Evolutionary conservation across 2,329 filamentous ascomycete species (phyloP).

Genomic region (Aspergillus tamarii): DNA sequence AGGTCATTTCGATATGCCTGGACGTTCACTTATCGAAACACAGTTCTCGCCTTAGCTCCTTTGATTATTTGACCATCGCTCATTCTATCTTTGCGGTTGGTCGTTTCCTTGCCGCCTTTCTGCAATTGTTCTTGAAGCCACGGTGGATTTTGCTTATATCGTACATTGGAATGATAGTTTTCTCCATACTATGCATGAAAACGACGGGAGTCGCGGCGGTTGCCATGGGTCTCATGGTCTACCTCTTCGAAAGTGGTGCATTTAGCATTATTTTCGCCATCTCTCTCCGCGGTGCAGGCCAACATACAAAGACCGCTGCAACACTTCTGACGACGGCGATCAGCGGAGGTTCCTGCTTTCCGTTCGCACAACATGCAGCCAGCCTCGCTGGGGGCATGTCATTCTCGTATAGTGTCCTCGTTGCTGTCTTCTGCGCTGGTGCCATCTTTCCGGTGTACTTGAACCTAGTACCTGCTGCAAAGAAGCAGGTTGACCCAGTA

Average conservation of each 20-base stretch:
- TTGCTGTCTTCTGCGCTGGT: constrained; percentile 56
- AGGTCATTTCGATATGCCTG: constrained; percentile 11
- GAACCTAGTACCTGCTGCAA: constrained; percentile 51
- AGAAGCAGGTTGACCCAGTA: constrained; percentile 56
- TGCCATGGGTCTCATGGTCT: constrained; percentile 55
- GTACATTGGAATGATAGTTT: constrained; percentile 57
- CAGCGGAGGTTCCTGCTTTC: constrained; percentile 57
- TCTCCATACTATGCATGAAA: constrained; percentile 56
- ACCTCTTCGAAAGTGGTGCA: constrained; percentile 63
- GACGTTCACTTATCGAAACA: neutral
- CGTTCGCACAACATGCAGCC: constrained; percentile 57
- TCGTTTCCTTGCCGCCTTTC: constrained; percentile 59
- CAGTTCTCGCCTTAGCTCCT: constrained; percentile 31
- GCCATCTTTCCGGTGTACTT: constrained; percentile 59
- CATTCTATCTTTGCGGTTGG: constrained; percentile 62
- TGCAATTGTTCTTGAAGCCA: constrained; percentile 60
- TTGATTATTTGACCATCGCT: constrained; percentile 56
- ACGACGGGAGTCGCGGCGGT: constrained; percentile 49
- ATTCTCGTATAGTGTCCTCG: constrained; percentile 57
- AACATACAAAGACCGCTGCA: constrained; percentile 60
- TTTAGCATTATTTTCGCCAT: constrained; percentile 64
- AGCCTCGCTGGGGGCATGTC: constrained; percentile 42
- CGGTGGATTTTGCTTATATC: constrained; percentile 60
- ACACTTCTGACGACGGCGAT: constrained; percentile 58
- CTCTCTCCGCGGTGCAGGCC: constrained; percentile 60